Evolutionary conservation across 495 filamentous ascomycete species (phyloP), one percentile per base, ranked within the genome.

Genomic region (Aspergillus ostianus): DNA sequence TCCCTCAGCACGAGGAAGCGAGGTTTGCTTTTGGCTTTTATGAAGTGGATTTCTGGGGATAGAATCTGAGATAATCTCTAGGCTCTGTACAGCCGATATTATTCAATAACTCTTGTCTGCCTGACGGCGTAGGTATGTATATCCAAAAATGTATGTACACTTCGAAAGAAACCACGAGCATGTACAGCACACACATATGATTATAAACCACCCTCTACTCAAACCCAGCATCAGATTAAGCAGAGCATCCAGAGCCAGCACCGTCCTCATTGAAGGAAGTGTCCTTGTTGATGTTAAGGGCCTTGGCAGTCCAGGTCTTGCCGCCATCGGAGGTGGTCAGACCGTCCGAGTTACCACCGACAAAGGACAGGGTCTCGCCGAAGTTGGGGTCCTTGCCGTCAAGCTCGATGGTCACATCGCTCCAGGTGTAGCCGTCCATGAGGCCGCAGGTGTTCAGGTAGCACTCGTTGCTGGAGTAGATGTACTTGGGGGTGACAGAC

Each of bases 391-490:
- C 61, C 9, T 56, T 58, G 32, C 48, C 58, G 26, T 59, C 64
- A 2, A 67, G 56, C 10, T 60, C 54, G 49, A 67, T 61, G 18
- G 64, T 67, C 30, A 67, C 29, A 56, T 67, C 62, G 53, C 55
- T 51, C 65, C 55, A 63, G 61, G 56, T 51, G 57, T 62, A 67
- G 13, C 50, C 47, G 26, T 13, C 36, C 8, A 64, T 27, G 17
- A 57, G 53, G 26, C 65, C 65, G 32, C 65, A 67, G 55, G 32
- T 58, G 17, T 58, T 56, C 17, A 58, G 61, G 60, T 67, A 67
- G 62, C 65, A 67, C 47, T 67, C 65, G 52, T 67, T 62, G 51
- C 62, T 60, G 29, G 65, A 67, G 59, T 64, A 64, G 23, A 67
- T 53, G 51, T 59, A 67, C 12, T 27, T 53, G 20, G 56, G 51